Evolutionary conservation across 176 grass and related monocot genomes (phyloP), one percentile per base, ranked within the genome.

Genomic region (Aegilops longissima): DNA sequence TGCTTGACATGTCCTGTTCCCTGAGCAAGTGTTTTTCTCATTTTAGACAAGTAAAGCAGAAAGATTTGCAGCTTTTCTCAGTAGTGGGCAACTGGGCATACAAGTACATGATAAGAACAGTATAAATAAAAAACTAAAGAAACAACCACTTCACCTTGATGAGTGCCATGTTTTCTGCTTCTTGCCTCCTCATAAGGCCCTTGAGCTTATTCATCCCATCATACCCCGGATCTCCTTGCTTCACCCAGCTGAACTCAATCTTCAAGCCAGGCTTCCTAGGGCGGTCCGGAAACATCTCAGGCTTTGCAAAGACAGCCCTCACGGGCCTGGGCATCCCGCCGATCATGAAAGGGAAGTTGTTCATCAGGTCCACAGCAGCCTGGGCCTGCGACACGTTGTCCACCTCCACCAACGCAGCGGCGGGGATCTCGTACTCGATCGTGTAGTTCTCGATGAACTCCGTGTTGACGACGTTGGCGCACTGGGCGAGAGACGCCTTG

Each of bases 381-480:
- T 80, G 83, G 10, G 86, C 86, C 35, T 93, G 88, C 11, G 16
- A 45, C 63, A 76, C 21, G 44, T 88, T 49, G 59, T 88, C 83
- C 79, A 91, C 9, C 58, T 90, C 92, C 33, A 93, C 88, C 61
- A 93, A 62, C 3, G 79, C 88, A 0, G 88, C 36, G 27, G 66
- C 67, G 21, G 93, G 89, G 45, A 95, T 91, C 45, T 90, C 67
- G 16, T 73, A 89, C 0, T 87, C 87, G 70, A 93, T 66, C 5
- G 93, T 95, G 76, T 83, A 89, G 76, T 95, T 95, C 9, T 79
- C 78, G 33, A 93, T 91, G 73, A 93, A 95, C 67, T 95, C 89
- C n/a, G 92, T 79, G 29, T 21, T 87, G 34, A 77, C 84, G 23
- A 89, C 89, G 29, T 81, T 87, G 38, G 83, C 89, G 35, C 87